These are phyloP conservation scores for Meredithiella fracta DNA, from an alignment of 2,329 filamentous ascomycete genomes.

Conservation along the genomic window DNA sequence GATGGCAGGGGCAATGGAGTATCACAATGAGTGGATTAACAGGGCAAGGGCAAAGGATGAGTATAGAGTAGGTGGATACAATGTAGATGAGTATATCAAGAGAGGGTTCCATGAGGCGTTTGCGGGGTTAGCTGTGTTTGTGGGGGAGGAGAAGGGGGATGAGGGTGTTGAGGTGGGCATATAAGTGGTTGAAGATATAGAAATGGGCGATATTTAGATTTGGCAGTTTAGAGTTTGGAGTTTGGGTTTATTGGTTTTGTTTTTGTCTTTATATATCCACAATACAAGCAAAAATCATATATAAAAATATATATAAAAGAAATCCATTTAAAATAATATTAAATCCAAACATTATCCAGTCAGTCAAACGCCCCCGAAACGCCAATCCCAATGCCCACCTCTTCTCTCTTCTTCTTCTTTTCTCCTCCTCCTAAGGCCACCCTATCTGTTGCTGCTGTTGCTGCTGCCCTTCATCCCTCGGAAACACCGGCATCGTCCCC, in stretches of 20 bases:
- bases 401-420: not conserved
- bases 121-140: conserved; percentile 70
- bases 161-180: not conserved
- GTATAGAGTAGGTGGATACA: conserved; percentile 67
- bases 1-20: conserved; percentile 37
- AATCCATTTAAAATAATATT: too few species aligned
- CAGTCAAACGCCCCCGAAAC: too few species aligned
- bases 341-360: too few species aligned
- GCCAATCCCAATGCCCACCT: not conserved
- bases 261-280: too few species aligned
- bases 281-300: too few species aligned
- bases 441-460: conserved; percentile 34
- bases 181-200: not conserved
- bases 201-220: too few species aligned
- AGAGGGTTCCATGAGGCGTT: conserved; percentile 79
- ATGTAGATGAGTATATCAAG: conserved; percentile 63
- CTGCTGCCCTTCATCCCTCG: conserved; percentile 45
- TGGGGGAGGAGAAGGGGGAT: conserved; percentile 52
- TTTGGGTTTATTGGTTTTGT: too few species aligned
- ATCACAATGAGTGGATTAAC: conserved; percentile 61
- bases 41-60: conserved; percentile 46
- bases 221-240: too few species aligned
- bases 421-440: conserved; percentile 29
- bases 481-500: conserved; percentile 70
- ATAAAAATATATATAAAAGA: too few species aligned